phyloP scores from a whole-genome alignment of 345 rosid species.

The Erodium maritimum region DNA sequence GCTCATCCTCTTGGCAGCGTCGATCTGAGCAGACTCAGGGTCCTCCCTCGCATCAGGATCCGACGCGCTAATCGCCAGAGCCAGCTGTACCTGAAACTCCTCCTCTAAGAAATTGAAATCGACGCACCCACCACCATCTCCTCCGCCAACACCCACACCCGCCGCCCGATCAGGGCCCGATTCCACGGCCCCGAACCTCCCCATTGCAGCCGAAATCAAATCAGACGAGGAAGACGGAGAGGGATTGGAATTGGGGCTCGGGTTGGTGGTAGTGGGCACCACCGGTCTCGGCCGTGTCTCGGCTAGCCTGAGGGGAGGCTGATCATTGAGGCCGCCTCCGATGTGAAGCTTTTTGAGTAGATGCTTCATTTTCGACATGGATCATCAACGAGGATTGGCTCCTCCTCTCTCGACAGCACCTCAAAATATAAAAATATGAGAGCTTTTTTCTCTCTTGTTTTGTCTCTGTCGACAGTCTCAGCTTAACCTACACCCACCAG shows the following conservation, averaged over 20 bases:
- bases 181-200: slow-evolving; percentile 36
- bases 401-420: slow-evolving; percentile 21
- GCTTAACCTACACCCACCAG: slow-evolving; percentile 42
- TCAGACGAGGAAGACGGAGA: slow-evolving; percentile 29
- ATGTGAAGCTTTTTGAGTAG: slow-evolving; percentile 82
- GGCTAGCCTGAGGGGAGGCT: slow-evolving; percentile 42
- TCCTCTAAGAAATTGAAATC: slow-evolving; percentile 80
- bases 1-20: slow-evolving; percentile 90
- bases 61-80: slow-evolving; percentile 91
- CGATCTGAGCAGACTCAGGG: slow-evolving; percentile 87
- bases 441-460: slow-evolving; percentile 7
- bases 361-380: slow-evolving; percentile 95
- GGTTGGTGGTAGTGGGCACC: slow-evolving; percentile 30
- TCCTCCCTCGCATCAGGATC: slow-evolving; percentile 53
- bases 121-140: slow-evolving; percentile 22
- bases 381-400: slow-evolving; percentile 45
- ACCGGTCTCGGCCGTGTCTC: slow-evolving; percentile 26
- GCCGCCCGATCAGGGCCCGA: slow-evolving; percentile 21
- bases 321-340: slow-evolving; percentile 57
- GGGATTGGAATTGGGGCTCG: slow-evolving; percentile 12
- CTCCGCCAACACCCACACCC: slow-evolving; percentile 35
- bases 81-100: slow-evolving; percentile 90
- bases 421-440: slow-evolving; percentile 2
- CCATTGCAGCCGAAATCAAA: slow-evolving; percentile 25
- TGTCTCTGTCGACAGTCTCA: slow-evolving; percentile 1